Evolutionary conservation across 225 moss, liverwort and hornwort genomes (phyloP), one percentile per base, ranked within the genome.

Genomic region (Sphagnum tenellum): DNA sequence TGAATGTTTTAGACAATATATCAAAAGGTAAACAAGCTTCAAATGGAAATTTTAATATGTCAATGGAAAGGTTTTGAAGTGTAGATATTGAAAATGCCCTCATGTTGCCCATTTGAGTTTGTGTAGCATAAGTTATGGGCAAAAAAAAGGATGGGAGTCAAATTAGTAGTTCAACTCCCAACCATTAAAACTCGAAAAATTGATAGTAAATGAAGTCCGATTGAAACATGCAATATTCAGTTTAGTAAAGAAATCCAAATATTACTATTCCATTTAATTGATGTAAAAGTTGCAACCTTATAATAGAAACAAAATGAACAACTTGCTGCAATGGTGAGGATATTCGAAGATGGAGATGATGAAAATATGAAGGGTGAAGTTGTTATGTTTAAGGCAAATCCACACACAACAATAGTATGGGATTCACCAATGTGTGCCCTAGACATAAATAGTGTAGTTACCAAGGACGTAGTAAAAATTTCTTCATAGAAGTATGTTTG

Each of bases 211-310:
- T n/a, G n/a, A n/a, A n/a, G n/a, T n/a, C n/a, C n/a, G n/a, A n/a
- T n/a, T n/a, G n/a, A n/a, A n/a, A n/a, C n/a, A n/a, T n/a, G 51
- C 5, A 57, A 59, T 57, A 5, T 58, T 66, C 59, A 46, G n/a
- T 82, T 77, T 87, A 90, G 90, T 88, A 93, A 93, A 84, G 98
- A 98, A 84, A 88, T 90, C 72, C 98, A 98, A 82, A 75, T 98
- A 60, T 85, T 93, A 81, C 87, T 93, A 51, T 98, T 98, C 72
- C 94, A 98, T 73, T 90, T 90, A 56, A 98, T 90, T 63, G 90
- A 93, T 66, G 90, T 89, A 59, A 80, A 90, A 77, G 89, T 93
- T 59, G 98, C 93, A 67, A 75, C 78, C 65, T 53, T 85, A 62
- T 81, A 85, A 67, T 78, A 76, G 53, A 69, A 78, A 66, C 81